A percentile compares a stretch with the other conserved stretches of the same genome.
These are phyloP conservation scores for Xylaria acuta DNA, from an alignment of 495 filamentous ascomycete species.

Conservation along the genomic window DNA sequence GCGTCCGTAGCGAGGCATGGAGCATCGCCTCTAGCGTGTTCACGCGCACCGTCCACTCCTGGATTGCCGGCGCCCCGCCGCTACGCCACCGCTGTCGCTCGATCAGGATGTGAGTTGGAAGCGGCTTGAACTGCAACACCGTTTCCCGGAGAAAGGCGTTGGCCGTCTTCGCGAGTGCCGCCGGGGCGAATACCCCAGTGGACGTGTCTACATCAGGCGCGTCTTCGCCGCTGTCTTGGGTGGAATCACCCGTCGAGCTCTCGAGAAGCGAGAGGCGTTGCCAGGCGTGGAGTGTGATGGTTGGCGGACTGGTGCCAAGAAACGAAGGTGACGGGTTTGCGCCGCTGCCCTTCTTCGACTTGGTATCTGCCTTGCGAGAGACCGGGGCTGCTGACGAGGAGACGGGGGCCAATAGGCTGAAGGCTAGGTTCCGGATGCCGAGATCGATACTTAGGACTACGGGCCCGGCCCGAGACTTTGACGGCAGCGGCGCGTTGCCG, in stretches of 20 bases:
- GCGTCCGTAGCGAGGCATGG: slow-evolving; percentile 72
- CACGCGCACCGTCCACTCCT: slow-evolving; percentile 90
- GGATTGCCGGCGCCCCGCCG: slow-evolving; percentile 64
- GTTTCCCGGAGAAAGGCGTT: slow-evolving; percentile 63
- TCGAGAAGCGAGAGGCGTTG: slow-evolving; percentile 41
- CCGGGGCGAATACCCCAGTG: slow-evolving; percentile 61
- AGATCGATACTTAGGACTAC: slow-evolving; percentile 84
- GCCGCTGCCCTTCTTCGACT: slow-evolving; percentile 16
- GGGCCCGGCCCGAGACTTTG: slow-evolving; percentile 4
- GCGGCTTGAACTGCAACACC: slow-evolving; percentile 50
- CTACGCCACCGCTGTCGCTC: slow-evolving; percentile 90
- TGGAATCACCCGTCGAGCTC: too few species aligned
- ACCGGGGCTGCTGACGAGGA: slow-evolving; percentile 24
- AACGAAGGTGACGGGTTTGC: slow-evolving; percentile 26
- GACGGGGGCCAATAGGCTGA: slow-evolving; percentile 63
- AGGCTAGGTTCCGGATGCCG: slow-evolving; percentile 85
- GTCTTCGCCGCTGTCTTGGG: not conserved
- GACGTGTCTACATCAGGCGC: slow-evolving; percentile 5
- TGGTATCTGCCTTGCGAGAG: not conserved
- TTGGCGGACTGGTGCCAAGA: slow-evolving; percentile 27
- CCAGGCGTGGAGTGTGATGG: slow-evolving; percentile 41
- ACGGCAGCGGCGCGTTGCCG: slow-evolving; percentile 4
- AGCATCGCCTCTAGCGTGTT: slow-evolving; percentile 92
- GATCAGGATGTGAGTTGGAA: slow-evolving; percentile 79
- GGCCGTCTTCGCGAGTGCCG: slow-evolving; percentile 64